These are phyloP conservation scores for Jamesozyma hellenica DNA, from an alignment of 805 yeast genomes.

Conservation along the genomic window DNA sequence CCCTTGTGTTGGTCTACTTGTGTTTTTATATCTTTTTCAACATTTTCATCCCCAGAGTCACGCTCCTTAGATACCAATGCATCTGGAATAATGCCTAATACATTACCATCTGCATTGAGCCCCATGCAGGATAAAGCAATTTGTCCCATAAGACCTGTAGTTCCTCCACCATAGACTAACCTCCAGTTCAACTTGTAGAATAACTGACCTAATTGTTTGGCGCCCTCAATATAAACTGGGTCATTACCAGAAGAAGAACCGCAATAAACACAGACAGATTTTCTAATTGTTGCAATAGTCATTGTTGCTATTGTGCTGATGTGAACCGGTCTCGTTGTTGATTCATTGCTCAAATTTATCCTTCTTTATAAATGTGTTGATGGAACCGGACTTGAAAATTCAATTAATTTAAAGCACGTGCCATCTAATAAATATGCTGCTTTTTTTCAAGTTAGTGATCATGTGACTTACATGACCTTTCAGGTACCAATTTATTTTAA, in stretches of 20 bases:
- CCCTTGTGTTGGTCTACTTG: conserved; percentile 58
- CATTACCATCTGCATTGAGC: conserved; percentile 41
- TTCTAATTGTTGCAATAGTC: background rate
- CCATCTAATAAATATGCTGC: too few relatives aligned
- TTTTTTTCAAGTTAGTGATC: too few relatives aligned
- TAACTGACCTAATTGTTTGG: conserved; percentile 48
- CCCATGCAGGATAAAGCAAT: conserved; percentile 55
- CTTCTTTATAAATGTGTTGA: too few relatives aligned
- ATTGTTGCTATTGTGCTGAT: conserved; percentile 1
- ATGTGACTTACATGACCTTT: too few relatives aligned
- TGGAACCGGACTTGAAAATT: too few relatives aligned
- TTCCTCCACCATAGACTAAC: conserved; percentile 83
- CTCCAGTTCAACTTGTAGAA: conserved; percentile 57
- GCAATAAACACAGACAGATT: conserved; percentile 71
- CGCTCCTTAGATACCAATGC: conserved; percentile 71
- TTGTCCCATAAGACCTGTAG: conserved; percentile 74
- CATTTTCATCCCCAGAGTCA: conserved; percentile 26
- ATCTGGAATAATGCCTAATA: conserved; percentile 79
- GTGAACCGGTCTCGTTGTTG: background rate
- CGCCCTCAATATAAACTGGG: conserved; percentile 39
- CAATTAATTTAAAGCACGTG: too few relatives aligned
- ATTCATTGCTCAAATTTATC: too few relatives aligned
- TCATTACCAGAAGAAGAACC: conserved; percentile 70
- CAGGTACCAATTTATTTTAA: too few relatives aligned
- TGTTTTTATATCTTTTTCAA: conserved; percentile 34